Evolutionary conservation across 2,329 filamentous ascomycete species (phyloP).

Genomic region (Nemania sp.): DNA sequence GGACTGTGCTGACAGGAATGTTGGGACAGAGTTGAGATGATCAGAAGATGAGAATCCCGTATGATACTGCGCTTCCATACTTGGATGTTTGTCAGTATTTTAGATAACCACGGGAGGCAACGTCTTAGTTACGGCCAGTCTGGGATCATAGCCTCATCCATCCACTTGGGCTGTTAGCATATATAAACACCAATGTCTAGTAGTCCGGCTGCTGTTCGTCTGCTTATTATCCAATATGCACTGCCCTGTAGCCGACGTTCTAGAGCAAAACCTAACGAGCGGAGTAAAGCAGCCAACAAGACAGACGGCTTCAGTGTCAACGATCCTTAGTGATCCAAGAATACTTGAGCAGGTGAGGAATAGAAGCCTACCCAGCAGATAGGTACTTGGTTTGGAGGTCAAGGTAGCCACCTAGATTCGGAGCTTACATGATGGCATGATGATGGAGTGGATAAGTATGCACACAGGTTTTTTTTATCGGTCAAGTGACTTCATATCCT

Average conservation of each 20-base stretch:
- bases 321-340: slow-evolving; percentile 6
- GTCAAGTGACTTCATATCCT: slow-evolving; percentile 18
- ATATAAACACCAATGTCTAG: too few species aligned
- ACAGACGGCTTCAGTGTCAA: slow-evolving; percentile 12
- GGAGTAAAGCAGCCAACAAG: too few species aligned
- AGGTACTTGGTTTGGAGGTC: too few species aligned
- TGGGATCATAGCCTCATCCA: not conserved
- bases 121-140: not conserved
- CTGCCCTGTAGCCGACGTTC: too few species aligned
- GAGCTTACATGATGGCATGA: too few species aligned
- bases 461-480: slow-evolving; percentile 18
- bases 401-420: slow-evolving; percentile 7
- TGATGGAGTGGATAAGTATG: slow-evolving; percentile 15
- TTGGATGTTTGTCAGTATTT: not conserved
- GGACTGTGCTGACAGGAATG: too few species aligned
- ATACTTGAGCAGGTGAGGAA: too few species aligned
- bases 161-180: slow-evolving; percentile 1
- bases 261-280: too few species aligned
- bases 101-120: not conserved
- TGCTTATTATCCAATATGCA: slow-evolving; percentile 17
- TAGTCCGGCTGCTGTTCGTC: too few species aligned
- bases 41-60: not conserved
- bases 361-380: not conserved
- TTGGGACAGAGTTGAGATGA: not conserved
- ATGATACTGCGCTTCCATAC: not conserved